phyloP scores from a whole-genome alignment of 345 rosid species.

The Brassica rapa region DNA sequence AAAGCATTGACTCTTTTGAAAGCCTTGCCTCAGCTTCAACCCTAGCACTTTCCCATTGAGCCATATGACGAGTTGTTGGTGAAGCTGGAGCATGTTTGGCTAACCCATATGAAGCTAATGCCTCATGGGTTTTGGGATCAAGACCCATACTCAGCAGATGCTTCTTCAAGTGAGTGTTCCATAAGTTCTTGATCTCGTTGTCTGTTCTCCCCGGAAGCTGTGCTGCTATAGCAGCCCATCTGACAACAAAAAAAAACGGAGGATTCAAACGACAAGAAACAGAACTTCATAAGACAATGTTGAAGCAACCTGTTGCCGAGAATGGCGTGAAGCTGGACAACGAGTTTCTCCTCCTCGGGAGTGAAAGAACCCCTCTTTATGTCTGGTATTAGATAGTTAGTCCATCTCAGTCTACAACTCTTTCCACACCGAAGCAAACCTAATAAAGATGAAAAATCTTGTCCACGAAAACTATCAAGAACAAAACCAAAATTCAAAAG shows the following conservation, averaged over 20 bases:
- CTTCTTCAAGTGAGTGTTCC: constrained; percentile 96
- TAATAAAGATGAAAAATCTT: not conserved
- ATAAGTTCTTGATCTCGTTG: constrained; percentile 93
- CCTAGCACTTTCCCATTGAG: constrained; percentile 98
- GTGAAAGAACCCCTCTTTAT: constrained; percentile 93
- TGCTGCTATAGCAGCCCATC: constrained; percentile 97
- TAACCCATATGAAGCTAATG: constrained; percentile 48
- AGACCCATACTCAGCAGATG: constrained; percentile 80
- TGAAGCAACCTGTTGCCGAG: constrained; percentile 76
- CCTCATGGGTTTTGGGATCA: constrained; percentile 84
- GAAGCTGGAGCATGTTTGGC: constrained; percentile 52
- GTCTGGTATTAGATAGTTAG: constrained; percentile 92
- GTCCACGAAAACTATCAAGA: not conserved
- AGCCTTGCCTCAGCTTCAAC: constrained; percentile 97
- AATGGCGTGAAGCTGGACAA: constrained; percentile 88
- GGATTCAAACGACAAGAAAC: not conserved
- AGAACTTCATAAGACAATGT: not conserved
- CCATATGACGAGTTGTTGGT: constrained; percentile 83
- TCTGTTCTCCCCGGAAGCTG: constrained; percentile 96
- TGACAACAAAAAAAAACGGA: constrained; percentile 12
- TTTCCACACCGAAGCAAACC: constrained; percentile 95
- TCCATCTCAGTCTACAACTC: constrained; percentile 98
- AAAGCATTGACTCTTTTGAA: constrained; percentile 64
- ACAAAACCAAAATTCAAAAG: not conserved
- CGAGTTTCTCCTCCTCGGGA: constrained; percentile 85